Evolutionary conservation across 176 grass and related monocot genomes (phyloP), one percentile per base, ranked within the genome.

Genomic region (Zizania latifolia): DNA sequence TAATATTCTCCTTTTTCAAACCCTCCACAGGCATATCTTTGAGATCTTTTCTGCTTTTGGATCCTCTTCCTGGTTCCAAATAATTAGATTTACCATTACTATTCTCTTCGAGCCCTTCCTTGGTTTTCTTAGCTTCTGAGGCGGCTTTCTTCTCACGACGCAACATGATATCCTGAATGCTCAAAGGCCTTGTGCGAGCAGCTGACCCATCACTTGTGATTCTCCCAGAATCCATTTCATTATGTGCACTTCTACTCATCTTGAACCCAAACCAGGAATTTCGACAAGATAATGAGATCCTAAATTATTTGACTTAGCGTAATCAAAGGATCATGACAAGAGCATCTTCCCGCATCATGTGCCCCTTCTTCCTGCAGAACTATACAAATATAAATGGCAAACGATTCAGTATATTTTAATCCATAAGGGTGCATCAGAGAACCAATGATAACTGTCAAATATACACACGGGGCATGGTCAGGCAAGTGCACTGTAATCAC

Each of bases 131-230:
- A 54, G 78, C 50, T 53, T 89, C 87, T 26, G 71, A 66, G 10
- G 29, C 12, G 1, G 70, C 62, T 84, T 92, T 94, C 58, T 88
- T 92, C 58, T 88, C 86, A 70, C 96, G 87, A 35, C 24, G 81
- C 63, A 83, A 71, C 85, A 99, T 83, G 28, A 99, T 95, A 58
- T 99, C 91, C 31, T 99, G 79, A 71, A 90, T 88, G 85, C 89
- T 92, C 53, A 92, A 14, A 90, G 96, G 92, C 48, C 96, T 81
- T 54, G 96, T 99, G 37, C 96, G 86, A 6, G 96, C 96, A 70
- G 96, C 71, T 16, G 92, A 92, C 32, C 89, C 92, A 38, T 79
- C 85, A 32, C 81, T 67, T 31, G 53, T 40, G 61, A 35, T 53
- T 74, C 35, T 77, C 66, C 66, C 64, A 38, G 62, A 71, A 23